These are phyloP conservation scores for Cryptococcus amylolentus DNA, from an alignment of 1,284 basidiomycete species.

Conservation along the genomic window DNA sequence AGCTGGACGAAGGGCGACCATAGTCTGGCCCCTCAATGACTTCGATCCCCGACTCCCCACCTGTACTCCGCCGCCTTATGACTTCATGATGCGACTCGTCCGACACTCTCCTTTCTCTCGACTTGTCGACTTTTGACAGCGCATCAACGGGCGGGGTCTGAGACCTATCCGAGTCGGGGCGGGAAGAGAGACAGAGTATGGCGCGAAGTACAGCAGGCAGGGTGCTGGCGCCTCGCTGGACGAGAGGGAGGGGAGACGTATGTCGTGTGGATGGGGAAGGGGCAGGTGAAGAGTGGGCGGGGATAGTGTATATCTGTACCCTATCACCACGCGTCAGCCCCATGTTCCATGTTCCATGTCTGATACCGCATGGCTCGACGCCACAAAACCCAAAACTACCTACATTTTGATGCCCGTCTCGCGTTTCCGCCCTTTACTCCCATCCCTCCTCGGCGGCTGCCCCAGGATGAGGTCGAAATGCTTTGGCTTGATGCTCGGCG, in stretches of 20 bases:
- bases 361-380: background rate
- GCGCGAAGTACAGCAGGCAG: background rate
- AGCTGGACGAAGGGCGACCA: no score
- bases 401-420: slow-evolving; percentile 13
- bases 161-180: no score
- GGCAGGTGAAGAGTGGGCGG: background rate
- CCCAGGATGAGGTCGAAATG: slow-evolving; percentile 14
- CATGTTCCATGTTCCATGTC: no score
- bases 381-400: background rate
- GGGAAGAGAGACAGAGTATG: background rate
- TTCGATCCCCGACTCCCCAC: background rate
- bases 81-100: background rate
- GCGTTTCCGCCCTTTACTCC: background rate
- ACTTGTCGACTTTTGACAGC: no score
- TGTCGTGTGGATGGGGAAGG: background rate
- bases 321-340: background rate
- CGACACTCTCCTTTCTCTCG: no score
- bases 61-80: background rate
- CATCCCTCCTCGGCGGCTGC: slow-evolving; percentile 1
- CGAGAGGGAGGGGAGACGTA: background rate
- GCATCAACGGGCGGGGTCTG: no score
- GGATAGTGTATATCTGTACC: slow-evolving; percentile 16
- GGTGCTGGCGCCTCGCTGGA: no score
- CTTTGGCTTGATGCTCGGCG: slow-evolving; percentile 1
- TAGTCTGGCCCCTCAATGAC: background rate